phyloP scores from a whole-genome alignment of 225 moss, liverwort and hornwort species.

The Polytrichum formosum region DNA sequence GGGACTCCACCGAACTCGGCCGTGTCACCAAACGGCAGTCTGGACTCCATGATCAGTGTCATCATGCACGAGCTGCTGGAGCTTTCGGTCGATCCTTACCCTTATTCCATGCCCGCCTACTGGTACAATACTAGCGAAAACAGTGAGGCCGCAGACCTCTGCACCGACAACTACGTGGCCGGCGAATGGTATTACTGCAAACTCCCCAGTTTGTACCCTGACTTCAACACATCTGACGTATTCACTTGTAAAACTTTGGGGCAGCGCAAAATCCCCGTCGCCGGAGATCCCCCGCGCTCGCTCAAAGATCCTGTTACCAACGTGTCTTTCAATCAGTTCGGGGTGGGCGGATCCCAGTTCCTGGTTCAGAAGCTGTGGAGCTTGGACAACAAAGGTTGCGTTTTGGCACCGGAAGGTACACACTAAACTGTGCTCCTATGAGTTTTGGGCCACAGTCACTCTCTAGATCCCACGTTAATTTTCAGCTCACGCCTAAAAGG shows the following conservation, averaged over 20 bases:
- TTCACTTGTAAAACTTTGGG: background rate
- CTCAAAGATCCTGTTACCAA: background rate
- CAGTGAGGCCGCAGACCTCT: background rate
- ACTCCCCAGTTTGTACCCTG: background rate
- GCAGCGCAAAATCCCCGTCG: background rate
- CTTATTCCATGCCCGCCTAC: background rate
- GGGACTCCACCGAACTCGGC: no score
- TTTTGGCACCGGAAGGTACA: background rate
- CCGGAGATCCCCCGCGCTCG: background rate
- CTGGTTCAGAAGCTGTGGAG: conserved; percentile 2
- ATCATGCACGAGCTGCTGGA: background rate
- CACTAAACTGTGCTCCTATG: no score
- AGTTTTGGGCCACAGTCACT: no score
- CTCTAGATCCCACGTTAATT: no score
- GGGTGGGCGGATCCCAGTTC: background rate
- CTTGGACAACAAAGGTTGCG: background rate
- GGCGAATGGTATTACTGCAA: background rate
- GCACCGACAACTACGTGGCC: background rate
- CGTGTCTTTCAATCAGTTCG: background rate
- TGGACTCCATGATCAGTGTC: no score
- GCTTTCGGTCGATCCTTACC: background rate
- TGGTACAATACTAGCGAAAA: no score
- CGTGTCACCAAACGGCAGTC: no score
- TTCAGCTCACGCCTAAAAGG: no score
- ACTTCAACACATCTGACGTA: background rate